These are phyloP conservation scores for Zopfia rhizophila DNA, from an alignment of 2,329 filamentous ascomycete genomes.

Conservation along the genomic window DNA sequence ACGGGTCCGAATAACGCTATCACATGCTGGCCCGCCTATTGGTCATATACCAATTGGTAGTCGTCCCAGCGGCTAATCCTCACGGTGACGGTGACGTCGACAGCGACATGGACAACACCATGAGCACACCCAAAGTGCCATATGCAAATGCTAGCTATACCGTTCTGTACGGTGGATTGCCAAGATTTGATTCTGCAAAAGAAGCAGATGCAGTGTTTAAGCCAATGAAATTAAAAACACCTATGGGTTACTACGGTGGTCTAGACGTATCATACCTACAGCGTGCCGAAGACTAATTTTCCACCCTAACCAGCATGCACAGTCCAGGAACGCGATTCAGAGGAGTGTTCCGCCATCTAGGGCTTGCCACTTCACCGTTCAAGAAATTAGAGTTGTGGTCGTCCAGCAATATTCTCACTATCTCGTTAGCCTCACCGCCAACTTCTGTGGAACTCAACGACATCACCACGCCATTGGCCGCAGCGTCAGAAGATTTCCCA, in stretches of 20 bases:
- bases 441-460: constrained; percentile 12
- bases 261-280: no score
- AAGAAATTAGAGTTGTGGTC: constrained; percentile 1
- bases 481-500: constrained; percentile 2
- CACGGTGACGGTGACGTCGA: no score
- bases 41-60: constrained; percentile 7
- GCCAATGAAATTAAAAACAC: no score
- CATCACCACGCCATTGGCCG: constrained; percentile 9
- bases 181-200: not conserved
- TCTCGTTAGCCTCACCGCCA: constrained; percentile 15
- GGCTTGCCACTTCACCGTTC: constrained; percentile 6
- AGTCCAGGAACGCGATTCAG: not conserved
- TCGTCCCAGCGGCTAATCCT: constrained; percentile 2
- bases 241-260: no score
- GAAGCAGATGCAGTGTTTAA: constrained; percentile 2
- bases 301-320: constrained; percentile 1
- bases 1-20: constrained; percentile 16
- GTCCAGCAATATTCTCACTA: constrained; percentile 10
- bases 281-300: no score
- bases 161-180: constrained; percentile 10
- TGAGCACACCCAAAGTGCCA: no score
- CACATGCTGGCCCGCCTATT: constrained; percentile 12
- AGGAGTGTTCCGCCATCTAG: constrained; percentile 7
- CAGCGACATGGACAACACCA: not conserved
- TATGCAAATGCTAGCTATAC: constrained; percentile 1